Conservation (phyloP, 1,284 basidiomycete species). For the Cutaneotrichosporon cutaneum region DNA sequence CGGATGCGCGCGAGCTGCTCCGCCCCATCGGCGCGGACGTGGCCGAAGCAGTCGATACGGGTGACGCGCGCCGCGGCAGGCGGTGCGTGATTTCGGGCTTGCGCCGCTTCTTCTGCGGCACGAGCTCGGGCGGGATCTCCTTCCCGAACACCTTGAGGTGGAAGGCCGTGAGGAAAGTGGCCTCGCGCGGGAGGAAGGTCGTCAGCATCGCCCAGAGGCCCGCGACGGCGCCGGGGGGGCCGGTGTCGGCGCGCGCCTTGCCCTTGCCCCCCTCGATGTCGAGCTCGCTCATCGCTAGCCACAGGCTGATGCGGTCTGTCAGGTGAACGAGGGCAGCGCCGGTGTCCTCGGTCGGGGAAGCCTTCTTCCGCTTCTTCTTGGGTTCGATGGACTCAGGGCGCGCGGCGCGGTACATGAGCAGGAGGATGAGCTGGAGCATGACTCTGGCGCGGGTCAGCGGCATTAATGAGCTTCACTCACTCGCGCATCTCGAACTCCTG, state of each 20-base stretch:
- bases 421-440: slow-evolving; percentile 40
- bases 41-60: not conserved
- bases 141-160: slow-evolving; percentile 45
- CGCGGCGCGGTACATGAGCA: slow-evolving; percentile 29
- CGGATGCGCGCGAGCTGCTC: not conserved
- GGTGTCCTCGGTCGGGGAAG: slow-evolving; percentile 27
- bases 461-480: slow-evolving; percentile 25
- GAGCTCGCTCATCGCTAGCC: slow-evolving; percentile 46
- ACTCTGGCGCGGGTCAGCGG: slow-evolving; percentile 27
- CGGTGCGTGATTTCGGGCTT: slow-evolving; percentile 40
- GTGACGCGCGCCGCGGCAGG: not conserved
- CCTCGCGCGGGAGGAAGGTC: slow-evolving; percentile 32
- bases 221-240: slow-evolving; percentile 15
- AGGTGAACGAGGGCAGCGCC: slow-evolving; percentile 35
- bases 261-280: not conserved
- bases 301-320: slow-evolving; percentile 44
- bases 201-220: slow-evolving; percentile 34
- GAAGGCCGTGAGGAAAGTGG: slow-evolving; percentile 32
- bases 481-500: slow-evolving; percentile 46
- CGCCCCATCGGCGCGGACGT: not conserved
- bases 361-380: slow-evolving; percentile 21
- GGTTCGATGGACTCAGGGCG: not conserved
- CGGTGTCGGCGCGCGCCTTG: not conserved
- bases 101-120: slow-evolving; percentile 38
- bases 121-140: slow-evolving; percentile 32